Percentiles rank a stretch among this genome's conserved stretches.
These are phyloP conservation scores for Lachancea dasiensis DNA, from an alignment of 805 yeast species.

Conservation along the genomic window DNA sequence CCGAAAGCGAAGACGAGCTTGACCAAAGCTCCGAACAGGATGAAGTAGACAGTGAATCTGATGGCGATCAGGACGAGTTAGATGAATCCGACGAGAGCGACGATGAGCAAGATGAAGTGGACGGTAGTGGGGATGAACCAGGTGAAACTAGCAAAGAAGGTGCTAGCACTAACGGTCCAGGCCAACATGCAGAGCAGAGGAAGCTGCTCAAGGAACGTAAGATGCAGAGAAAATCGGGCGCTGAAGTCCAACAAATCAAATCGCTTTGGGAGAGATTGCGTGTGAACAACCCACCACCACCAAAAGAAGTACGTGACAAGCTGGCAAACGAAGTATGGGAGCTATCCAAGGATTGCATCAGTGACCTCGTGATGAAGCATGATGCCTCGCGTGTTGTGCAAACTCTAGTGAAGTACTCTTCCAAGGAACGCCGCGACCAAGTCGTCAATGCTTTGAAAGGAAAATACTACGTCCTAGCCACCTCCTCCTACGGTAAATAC, in stretches of 20 bases:
- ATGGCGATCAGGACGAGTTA: slow-evolving; percentile 3
- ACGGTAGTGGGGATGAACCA: slow-evolving; percentile 25
- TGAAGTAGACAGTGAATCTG: not conserved
- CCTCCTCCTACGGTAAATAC: slow-evolving; percentile 91
- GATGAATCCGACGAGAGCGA: slow-evolving; percentile 12
- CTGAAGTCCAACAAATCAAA: slow-evolving; percentile 78
- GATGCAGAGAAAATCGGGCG: slow-evolving; percentile 80
- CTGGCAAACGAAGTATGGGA: slow-evolving; percentile 82
- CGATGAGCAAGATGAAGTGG: slow-evolving; percentile 17
- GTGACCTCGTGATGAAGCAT: slow-evolving; percentile 86
- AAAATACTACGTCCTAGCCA: slow-evolving; percentile 72
- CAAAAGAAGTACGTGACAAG: slow-evolving; percentile 69
- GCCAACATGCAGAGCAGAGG: slow-evolving; percentile 79
- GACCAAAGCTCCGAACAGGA: not conserved
- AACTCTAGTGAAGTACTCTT: slow-evolving; percentile 80
- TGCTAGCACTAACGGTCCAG: slow-evolving; percentile 45
- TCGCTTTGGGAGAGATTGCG: slow-evolving; percentile 86
- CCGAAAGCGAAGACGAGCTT: slow-evolving; percentile 4
- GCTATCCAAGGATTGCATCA: slow-evolving; percentile 65
- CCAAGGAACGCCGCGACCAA: slow-evolving; percentile 68
- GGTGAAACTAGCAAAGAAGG: slow-evolving; percentile 29
- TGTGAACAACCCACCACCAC: slow-evolving; percentile 75
- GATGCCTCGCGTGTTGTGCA: slow-evolving; percentile 96
- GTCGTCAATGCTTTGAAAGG: slow-evolving; percentile 69
- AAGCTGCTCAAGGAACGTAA: slow-evolving; percentile 75